Evolutionary conservation across 768 basidiomycete species (phyloP).

Genomic region (Pluteus cervinus): DNA sequence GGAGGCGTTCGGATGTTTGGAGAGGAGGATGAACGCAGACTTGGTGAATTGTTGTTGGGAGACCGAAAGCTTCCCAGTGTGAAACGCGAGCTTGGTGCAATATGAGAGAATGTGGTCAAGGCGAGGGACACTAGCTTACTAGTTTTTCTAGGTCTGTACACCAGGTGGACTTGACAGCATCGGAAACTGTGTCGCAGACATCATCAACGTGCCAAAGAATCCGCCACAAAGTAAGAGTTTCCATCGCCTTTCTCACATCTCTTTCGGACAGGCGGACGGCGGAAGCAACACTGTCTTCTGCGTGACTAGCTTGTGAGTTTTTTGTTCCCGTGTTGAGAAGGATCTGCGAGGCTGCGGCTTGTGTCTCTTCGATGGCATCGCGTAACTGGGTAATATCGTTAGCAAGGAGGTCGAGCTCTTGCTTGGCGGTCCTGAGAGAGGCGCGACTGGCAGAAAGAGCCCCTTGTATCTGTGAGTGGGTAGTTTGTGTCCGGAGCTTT

Average conservation of each 20-base stretch:
- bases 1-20: constrained; percentile 29
- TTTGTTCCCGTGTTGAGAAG: too few species aligned
- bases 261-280: too few species aligned
- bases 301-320: too few species aligned
- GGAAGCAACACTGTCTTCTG: too few species aligned
- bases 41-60: constrained; percentile 38
- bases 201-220: constrained; percentile 42
- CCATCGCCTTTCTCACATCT: constrained; percentile 33
- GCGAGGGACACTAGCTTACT: constrained; percentile 21
- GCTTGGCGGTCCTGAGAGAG: constrained; percentile 22
- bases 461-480: constrained; percentile 30
- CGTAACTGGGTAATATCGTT: constrained; percentile 29
- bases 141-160: constrained; percentile 44
- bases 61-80: constrained; percentile 51
- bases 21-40: constrained; percentile 34
- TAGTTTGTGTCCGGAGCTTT: constrained; percentile 25
- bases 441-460: constrained; percentile 31
- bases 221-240: constrained; percentile 40
- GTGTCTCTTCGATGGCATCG: constrained; percentile 31
- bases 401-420: constrained; percentile 28
- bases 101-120: background rate
- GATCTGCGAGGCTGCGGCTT: constrained; percentile 25
- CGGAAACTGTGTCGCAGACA: constrained; percentile 28
- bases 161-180: constrained; percentile 34
- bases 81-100: constrained; percentile 49